Evolutionary conservation across 345 rosid genomes (phyloP), one percentile per base, ranked within the genome.

Genomic region (Syzygium grande): DNA sequence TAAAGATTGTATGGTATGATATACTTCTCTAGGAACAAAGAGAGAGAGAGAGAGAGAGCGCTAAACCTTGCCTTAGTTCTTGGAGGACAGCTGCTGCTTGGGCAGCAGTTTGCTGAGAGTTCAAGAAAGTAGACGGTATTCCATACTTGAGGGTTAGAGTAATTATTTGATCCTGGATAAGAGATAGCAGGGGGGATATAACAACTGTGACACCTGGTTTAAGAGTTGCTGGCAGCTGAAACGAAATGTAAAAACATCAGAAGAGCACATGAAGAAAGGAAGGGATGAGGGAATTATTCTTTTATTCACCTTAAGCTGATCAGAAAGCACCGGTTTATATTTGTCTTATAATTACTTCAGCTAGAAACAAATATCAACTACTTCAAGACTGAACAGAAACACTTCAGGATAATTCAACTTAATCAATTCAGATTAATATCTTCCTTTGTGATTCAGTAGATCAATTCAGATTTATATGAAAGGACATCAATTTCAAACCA

Each of bases 221-320:
- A 77, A 97, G 93, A 85, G 96, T 94, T 27, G 99, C 98, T 85
- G 99, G 98, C 86, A 96, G 99, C 99, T 97, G 97, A 52, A 84
- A 68, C 55, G 77, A 89, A 13, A 19, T 2, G 14, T 11, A n/a
- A 29, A 43, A 49, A 11, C 23, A 78, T 63, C 19, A 22, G 11
- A 52, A 65, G 46, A 68, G 79, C 46, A 68, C 79, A 7, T 17
- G 43, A 68, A 30, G 23, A 68, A 19, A 68, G 13, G 79, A 68
- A 4, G 23, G 79, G 79, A 68, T 30, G 79, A 68, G 1, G 46
- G 79, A 30, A 68, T 30, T 68, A 68, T 30, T 38, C 6, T 30
- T 65, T 16, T 30, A 68, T 68, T 30, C 46, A 80, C 16, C n/a
- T 87, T 34, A 30, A 38, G 46, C 83, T 54, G 38, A 46, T 27